Evolutionary conservation across 805 yeast species (phyloP).

Genomic region (Saccharomycopsis amapae): DNA sequence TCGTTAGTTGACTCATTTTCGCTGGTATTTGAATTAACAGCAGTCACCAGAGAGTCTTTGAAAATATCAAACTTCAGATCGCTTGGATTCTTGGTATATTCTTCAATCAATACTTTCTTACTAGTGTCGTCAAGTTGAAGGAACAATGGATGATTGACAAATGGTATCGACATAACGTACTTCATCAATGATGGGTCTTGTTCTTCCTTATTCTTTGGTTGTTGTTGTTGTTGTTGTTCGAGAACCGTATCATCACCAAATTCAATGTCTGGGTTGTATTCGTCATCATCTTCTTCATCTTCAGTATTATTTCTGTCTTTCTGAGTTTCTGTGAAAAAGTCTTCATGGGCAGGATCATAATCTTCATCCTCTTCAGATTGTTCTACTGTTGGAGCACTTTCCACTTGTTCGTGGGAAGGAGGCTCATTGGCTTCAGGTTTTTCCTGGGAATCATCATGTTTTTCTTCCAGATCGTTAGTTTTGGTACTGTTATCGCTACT

Average conservation of each 20-base stretch:
- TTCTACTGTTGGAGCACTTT: background rate
- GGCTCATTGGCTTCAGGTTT: too few species aligned
- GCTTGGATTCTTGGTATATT: constrained; percentile 29
- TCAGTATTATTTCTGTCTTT: background rate
- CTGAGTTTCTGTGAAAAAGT: background rate
- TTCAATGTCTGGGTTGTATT: constrained; percentile 1
- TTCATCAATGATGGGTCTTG: constrained; percentile 29
- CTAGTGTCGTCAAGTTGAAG: constrained; percentile 29
- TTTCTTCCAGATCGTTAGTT: background rate
- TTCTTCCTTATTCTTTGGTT: constrained; percentile 7
- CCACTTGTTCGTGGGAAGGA: too few species aligned
- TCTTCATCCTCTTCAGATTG: background rate
- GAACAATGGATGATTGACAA: constrained; percentile 32
- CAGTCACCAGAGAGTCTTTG: background rate
- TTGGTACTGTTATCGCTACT: background rate
- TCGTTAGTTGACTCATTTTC: background rate
- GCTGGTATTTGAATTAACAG: background rate
- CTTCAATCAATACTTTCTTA: constrained; percentile 30
- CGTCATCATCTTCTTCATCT: constrained; percentile 6
- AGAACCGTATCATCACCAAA: constrained; percentile 10
- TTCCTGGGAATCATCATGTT: too few species aligned
- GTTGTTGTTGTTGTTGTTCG: constrained; percentile 22
- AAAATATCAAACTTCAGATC: constrained; percentile 23
- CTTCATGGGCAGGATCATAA: background rate
- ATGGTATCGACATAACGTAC: constrained; percentile 26